Conservation (phyloP, 768 basidiomycete species). For the Dendrothele bispora region DNA sequence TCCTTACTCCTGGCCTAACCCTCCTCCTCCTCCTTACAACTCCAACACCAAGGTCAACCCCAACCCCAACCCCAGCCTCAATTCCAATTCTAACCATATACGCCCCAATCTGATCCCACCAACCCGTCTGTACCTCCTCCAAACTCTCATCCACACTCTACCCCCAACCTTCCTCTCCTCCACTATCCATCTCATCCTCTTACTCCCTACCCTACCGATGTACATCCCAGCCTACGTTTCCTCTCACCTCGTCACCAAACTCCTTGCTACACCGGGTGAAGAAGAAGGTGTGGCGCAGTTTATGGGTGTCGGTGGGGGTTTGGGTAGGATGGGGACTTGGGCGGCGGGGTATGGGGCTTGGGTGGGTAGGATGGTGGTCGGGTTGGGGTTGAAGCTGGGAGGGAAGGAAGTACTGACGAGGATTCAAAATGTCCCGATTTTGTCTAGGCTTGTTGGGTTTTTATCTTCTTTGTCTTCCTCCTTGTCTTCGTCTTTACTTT, state of each 20-base stretch:
- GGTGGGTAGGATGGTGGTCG: slow-evolving; percentile 12
- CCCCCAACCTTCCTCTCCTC: too few species aligned
- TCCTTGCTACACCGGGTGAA: slow-evolving; percentile 48
- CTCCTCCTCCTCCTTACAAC: slow-evolving; percentile 8
- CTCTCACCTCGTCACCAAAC: slow-evolving; percentile 40
- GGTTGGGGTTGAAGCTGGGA: slow-evolving; percentile 6
- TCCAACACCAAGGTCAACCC: not conserved
- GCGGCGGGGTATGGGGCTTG: slow-evolving; percentile 10
- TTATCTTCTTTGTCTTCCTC: not conserved
- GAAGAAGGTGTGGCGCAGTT: slow-evolving; percentile 73
- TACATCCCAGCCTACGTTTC: slow-evolving; percentile 60
- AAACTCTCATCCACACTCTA: too few species aligned
- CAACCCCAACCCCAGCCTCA: too few species aligned
- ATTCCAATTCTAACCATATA: too few species aligned
- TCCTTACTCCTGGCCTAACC: slow-evolving; percentile 31
- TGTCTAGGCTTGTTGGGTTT: not conserved
- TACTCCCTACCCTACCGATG: slow-evolving; percentile 46
- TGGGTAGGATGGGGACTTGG: slow-evolving; percentile 24
- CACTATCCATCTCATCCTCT: slow-evolving; percentile 29
- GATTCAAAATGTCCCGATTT: slow-evolving; percentile 19
- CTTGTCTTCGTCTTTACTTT: not conserved
- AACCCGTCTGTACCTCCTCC: too few species aligned
- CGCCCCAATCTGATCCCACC: too few species aligned
- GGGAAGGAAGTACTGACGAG: slow-evolving; percentile 11
- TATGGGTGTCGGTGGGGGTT: slow-evolving; percentile 60